phyloP scores from a whole-genome alignment of 1,284 basidiomycete species.

The Takashimella koratensis region DNA sequence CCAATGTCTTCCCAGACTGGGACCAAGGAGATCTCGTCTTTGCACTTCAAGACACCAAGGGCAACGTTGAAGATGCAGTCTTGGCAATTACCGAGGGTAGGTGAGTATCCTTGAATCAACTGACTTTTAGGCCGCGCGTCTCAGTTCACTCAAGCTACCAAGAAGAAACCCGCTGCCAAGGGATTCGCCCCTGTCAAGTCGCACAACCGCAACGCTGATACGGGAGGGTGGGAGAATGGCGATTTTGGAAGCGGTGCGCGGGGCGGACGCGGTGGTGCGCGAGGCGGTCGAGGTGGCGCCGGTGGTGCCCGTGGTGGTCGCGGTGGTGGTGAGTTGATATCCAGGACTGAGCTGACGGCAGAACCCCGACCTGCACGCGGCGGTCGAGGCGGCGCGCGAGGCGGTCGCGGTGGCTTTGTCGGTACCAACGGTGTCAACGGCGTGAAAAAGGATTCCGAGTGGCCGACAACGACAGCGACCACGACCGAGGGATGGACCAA shows the following conservation, averaged over 20 bases:
- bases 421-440: conserved; percentile 23
- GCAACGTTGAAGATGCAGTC: conserved; percentile 48
- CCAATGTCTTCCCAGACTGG: conserved; percentile 49
- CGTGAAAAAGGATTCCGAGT: conserved; percentile 23
- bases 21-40: conserved; percentile 45
- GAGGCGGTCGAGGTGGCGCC: conserved; percentile 36
- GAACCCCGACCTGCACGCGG: conserved; percentile 37
- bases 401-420: conserved; percentile 36
- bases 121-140: conserved; percentile 42
- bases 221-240: conserved; percentile 41
- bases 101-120: conserved; percentile 22
- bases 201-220: conserved; percentile 42
- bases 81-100: conserved; percentile 49
- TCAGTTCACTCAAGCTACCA: conserved; percentile 48
- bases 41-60: conserved; percentile 47
- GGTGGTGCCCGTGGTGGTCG: conserved; percentile 44
- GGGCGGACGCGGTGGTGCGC: conserved; percentile 25
- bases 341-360: conserved; percentile 34
- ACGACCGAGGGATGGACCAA: conserved; percentile 38
- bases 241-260: conserved; percentile 23
- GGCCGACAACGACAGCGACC: conserved; percentile 38
- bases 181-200: conserved; percentile 20
- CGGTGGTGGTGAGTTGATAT: conserved; percentile 42
- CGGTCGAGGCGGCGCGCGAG: conserved; percentile 34
- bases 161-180: conserved; percentile 44